Conservation (phyloP, 495 filamentous ascomycete species). For the Cairneyella variabilis region DNA sequence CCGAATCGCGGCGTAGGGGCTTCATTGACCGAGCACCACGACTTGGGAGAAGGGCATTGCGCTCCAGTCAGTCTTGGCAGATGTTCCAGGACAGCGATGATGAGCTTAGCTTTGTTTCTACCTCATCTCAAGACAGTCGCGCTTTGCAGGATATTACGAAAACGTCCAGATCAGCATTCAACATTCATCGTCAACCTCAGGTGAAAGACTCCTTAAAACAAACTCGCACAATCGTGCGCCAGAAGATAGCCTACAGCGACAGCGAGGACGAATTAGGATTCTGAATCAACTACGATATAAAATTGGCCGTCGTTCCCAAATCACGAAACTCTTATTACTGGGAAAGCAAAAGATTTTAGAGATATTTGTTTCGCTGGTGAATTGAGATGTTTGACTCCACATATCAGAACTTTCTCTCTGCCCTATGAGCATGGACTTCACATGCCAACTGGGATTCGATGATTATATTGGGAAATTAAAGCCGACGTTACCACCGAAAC, state of each 20-base stretch:
- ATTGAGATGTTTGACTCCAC: not conserved
- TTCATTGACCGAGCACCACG: conserved; percentile 18
- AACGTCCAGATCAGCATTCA: not conserved
- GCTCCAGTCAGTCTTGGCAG: conserved; percentile 16
- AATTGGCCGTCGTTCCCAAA: not conserved
- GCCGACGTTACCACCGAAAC: too few species aligned
- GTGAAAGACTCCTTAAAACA: not conserved
- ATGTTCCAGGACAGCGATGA: conserved; percentile 26
- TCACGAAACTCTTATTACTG: not conserved
- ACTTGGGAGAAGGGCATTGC: conserved; percentile 15
- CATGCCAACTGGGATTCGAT: too few species aligned
- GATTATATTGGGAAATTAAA: too few species aligned
- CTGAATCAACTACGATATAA: conserved; percentile 10
- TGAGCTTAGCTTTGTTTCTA: conserved; percentile 23
- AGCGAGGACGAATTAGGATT: conserved; percentile 40
- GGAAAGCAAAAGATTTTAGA: not conserved
- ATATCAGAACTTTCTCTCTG: not conserved
- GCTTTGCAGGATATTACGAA: conserved; percentile 15
- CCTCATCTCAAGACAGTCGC: conserved; percentile 8
- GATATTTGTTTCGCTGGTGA: not conserved
- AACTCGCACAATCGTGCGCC: not conserved
- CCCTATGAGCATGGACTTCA: too few species aligned
- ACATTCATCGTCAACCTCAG: not conserved
- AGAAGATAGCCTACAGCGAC: conserved; percentile 8
- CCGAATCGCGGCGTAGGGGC: not conserved